phyloP scores from a whole-genome alignment of 164 flowering plant species.

The Akebia trifoliata region DNA sequence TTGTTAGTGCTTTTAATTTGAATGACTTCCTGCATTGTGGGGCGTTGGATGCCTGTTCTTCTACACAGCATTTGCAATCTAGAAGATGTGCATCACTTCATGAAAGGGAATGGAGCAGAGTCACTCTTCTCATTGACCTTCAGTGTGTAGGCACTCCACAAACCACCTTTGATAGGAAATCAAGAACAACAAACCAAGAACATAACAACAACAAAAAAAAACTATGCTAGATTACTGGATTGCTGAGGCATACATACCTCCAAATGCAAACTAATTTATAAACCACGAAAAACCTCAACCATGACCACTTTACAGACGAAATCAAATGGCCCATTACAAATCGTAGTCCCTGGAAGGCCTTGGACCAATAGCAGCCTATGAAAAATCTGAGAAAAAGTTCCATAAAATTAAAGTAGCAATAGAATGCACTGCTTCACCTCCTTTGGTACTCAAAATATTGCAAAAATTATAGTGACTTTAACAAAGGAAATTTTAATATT shows the following conservation, averaged over 20 bases:
- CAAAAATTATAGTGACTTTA: too few species aligned
- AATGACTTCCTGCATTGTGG: too few species aligned
- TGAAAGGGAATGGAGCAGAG: too few species aligned
- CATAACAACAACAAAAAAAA: not conserved
- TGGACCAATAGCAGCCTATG: conserved; percentile 87
- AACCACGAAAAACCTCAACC: conserved; percentile 69
- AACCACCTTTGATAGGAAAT: too few species aligned
- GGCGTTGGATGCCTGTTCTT: too few species aligned
- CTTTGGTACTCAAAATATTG: not conserved
- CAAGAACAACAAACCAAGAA: not conserved
- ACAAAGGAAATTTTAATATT: too few species aligned
- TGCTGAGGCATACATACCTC: conserved; percentile 36
- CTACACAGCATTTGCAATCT: too few species aligned
- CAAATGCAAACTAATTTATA: conserved; percentile 85
- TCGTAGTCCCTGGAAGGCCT: conserved; percentile 69
- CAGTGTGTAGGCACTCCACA: too few species aligned
- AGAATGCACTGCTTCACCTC: not conserved
- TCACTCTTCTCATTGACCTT: too few species aligned
- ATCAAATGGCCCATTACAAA: conserved; percentile 56
- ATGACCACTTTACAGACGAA: conserved; percentile 47
- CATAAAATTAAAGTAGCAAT: not conserved
- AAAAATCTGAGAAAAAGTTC: conserved; percentile 41
- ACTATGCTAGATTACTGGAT: not conserved
- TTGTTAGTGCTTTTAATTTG: too few species aligned
- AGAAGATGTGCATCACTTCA: too few species aligned